Base-by-base conservation (phyloP, 139 green algal genomes). In the Haematococcus sp. region DNA sequence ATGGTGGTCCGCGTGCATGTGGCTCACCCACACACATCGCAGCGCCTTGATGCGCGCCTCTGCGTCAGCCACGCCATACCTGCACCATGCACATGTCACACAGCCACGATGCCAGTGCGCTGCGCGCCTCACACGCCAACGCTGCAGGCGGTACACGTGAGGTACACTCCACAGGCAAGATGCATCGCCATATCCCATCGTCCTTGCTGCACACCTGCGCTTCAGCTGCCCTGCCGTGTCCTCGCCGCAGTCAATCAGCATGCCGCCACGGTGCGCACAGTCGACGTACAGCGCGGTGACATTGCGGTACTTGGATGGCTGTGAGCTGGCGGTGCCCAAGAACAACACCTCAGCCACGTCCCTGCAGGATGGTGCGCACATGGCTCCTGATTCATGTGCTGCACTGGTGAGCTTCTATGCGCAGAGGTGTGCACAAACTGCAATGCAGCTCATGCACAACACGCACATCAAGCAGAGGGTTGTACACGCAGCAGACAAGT, bases 1-100 rank as follows among this genome's bases (percentile, higher is more conserved):
- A 77, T 98, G 95, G 82, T 99, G 96, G 81, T 99, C 96, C 2
- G 95, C 96, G 67, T 99, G 96, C 76, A 98, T 96, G 86, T 99
- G 96, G 30, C 83, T 95, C 32, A 99, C 87, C 93, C 93, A 98
- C 15, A 98, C 70, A 3, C 59, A 77, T 28, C 60, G 19, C 65
- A 85, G 70, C 55, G 73, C 49, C 28, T 33, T 17, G 15, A 90
- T 59, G 1, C 78, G 70, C 30, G 40, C 68, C 71, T 78, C 71
- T 19, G 81, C 76, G 1, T 84, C 79, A 5, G 44, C 70, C 2
- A 27, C 40, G 15, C 56, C 70, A 25, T 70, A 70, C 59, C 71
- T 70, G 60, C 43, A 63, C n/a, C n/a, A n/a, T n/a, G n/a, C n/a
- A n/a, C n/a, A n/a, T n/a, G n/a, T n/a, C n/a, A n/a, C n/a, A n/a